Evolutionary conservation across 768 basidiomycete genomes (phyloP), one percentile per base, ranked within the genome.

Genomic region (Punctularia strigosozonata): DNA sequence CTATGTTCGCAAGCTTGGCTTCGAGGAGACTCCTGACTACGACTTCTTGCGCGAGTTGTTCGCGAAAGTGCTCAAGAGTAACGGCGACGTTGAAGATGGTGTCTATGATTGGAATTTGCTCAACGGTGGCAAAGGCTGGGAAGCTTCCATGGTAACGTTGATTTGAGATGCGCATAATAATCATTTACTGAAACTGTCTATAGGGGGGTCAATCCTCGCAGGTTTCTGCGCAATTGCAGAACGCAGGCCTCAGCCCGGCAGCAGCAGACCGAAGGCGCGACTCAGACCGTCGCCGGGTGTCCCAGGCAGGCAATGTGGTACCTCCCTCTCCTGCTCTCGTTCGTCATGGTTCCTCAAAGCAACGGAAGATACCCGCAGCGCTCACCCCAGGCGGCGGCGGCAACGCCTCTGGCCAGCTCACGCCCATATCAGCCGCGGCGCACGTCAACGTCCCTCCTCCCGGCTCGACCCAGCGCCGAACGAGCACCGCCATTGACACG

Each of bases 21-120:
- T 99, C 59, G 95, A 98, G 57, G 95, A 99, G 63, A 87, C 91
- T 17, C 95, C 95, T 30, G 95, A 99, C 63, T 99, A 99, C 56
- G 92, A 98, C 54, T 99, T 99, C 64, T 60, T 99, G 52, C 75
- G 92, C 43, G 95, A 97, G 50, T 66, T 99, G 39, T 97, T 98
- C 58, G 71, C 80, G 40, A 97, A 97, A 58, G 81, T 95, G 36
- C 68, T 98, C 63, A 91, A 91, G 68, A 88, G 77, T 56, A 83
- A 78, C 47, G 80, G 78, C 42, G 95, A 98, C 50, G 58, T 79
- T 19, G 95, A 99, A 46, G 95, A 98, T 62, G 83, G 83, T 15
- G 70, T 90, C 23, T 98, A 86, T 59, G 95, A 99, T 58, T 99
- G 95, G 95, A 95, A 94, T 65, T 48, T 81, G 43, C 62, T 97